These are phyloP conservation scores for Hibiscus trionum DNA, from an alignment of 345 rosid genomes.

Conservation along the genomic window DNA sequence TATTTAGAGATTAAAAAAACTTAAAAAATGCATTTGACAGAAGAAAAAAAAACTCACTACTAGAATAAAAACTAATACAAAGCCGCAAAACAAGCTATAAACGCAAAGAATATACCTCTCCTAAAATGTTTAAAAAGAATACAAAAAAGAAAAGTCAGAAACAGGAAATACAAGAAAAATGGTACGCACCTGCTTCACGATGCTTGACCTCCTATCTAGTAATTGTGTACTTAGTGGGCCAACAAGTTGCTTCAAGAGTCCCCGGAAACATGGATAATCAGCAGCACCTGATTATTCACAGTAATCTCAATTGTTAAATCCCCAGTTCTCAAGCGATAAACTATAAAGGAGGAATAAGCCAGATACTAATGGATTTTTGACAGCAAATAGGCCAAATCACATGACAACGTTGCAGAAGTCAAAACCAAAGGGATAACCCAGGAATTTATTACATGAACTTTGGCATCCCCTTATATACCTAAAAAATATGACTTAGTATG, in stretches of 20 bases:
- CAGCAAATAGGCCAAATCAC: neutral
- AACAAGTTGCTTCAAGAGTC: slow-evolving; percentile 88
- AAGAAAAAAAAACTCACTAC: neutral
- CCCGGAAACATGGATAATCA: slow-evolving; percentile 77
- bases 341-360: neutral
- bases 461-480: neutral
- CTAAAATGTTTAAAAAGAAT: neutral
- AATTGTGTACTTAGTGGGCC: slow-evolving; percentile 79
- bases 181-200: slow-evolving; percentile 80
- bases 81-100: neutral
- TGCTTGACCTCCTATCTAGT: slow-evolving; percentile 90
- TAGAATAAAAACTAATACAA: neutral
- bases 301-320: neutral
- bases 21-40: neutral
- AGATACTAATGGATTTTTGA: neutral
- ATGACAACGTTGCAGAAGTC: neutral
- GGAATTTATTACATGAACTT: neutral
- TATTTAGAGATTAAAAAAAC: neutral
- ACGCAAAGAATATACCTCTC: neutral
- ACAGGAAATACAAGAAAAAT: neutral
- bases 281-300: slow-evolving; percentile 56
- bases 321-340: neutral
- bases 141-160: neutral
- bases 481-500: neutral
- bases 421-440: neutral